Base-by-base conservation (phyloP, 371 early-diverging fungal genomes). In the Mortierella sp. region DNA sequence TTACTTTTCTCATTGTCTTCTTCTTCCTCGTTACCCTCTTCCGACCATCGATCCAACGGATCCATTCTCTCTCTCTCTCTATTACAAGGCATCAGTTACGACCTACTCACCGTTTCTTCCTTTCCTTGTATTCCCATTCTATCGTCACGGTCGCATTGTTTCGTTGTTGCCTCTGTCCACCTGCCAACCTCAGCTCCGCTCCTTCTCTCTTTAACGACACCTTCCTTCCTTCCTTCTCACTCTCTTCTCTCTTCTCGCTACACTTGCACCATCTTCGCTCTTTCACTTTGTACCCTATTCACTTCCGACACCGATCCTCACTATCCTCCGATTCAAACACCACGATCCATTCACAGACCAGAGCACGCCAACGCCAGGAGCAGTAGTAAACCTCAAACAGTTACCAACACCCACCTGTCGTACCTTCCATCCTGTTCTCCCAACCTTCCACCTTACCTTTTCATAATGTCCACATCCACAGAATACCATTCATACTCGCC, bases 401-500 rank as follows among this genome's bases (percentile, higher is more conserved):
- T 24, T 68, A 24, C 68, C 24, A 24, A 11, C 35, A 63, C 29
- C 60, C 14, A 16, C 29, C 68, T 24, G 38, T 38, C 2, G n/a
- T 2, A 6, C 35, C 41, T 21, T 21, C 68, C 24, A 48, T 41
- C 48, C 21, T 54, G 48, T 6, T 35, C 56, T 55, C 35, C 44
- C 51, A n/a, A 12, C 51, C 38, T 29, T 75, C 29, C 70, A 27
- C 29, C 11, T 43, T 38, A 43, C 35, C 14, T 35, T 38, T 24
- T 7, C 8, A 46, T 54, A 38, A 72, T 81, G 81, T 58, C 81
- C n/a, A 44, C 75, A 3, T 75, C 82, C 12, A 56, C 60, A 6
- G 72, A 78, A 21, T 54, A 38, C 44, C 60, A 76, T 11, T 75
- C 79, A 11, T 80, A 83, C 70, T 74, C 83, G 6, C 75, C 83